Base-by-base conservation (phyloP, 352 stramenopile genomes). In the Blastocystis sp. region DNA sequence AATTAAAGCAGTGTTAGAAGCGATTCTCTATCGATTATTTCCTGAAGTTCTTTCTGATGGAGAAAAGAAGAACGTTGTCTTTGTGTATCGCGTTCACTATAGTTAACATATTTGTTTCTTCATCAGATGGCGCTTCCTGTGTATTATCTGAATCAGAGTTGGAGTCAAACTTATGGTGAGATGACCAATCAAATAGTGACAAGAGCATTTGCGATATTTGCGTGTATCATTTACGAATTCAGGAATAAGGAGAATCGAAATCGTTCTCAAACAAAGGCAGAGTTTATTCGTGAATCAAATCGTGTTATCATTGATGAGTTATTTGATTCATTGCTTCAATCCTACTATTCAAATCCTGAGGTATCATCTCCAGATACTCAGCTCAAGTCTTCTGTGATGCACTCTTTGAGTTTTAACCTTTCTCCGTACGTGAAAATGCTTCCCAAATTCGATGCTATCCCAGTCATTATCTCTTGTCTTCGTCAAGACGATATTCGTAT, bases 171-270 rank as follows among this genome's bases (percentile, higher is more conserved):
- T 24, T 81, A 66, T 65, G 70, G 70, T 1, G 43, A 81, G 16
- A 39, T 18, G 11, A 81, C 70, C 4, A 81, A 81, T 65, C 45
- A 26, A 39, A 81, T 81, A 45, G 70, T 81, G 18, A 2, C 39
- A n/a, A 45, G 70, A 30, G 70, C 70, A 4, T 81, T 81, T 65
- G 70, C 55, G 9, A 81, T 81, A n/a, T 81, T 81, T n/a, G 50
- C 43, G 9, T 62, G n/a, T 9, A 54, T 81, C 16, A 81, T 81
- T n/a, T 81, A 81, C 55, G 70, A 81, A 81, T 81, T 81, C 45
- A 81, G 65, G 45, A 81, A 81, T 16, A 62, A 54, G 37, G 70
- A 81, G 45, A 81, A 39, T 39, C 53, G 55, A 26, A 64, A 64
- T 47, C 70, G 34, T 6, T 41, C 3, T 45, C 20, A 39, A 7